Evolutionary conservation across 2,329 filamentous ascomycete genomes (phyloP).

Genomic region (Ascochyta fabae): DNA sequence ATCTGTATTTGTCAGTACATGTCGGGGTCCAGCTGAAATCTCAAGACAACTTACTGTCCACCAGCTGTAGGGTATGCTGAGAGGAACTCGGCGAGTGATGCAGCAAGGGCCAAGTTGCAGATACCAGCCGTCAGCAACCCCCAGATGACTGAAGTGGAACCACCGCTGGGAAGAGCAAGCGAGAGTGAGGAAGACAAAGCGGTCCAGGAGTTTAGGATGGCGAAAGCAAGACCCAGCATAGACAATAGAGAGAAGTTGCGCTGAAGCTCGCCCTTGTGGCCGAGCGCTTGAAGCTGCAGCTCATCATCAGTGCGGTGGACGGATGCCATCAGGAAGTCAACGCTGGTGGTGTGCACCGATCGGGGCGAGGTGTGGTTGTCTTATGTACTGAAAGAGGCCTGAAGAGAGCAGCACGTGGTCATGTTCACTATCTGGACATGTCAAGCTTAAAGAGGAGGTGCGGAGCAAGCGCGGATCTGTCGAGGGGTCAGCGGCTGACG

Average conservation of each 20-base stretch:
- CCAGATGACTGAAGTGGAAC: slow-evolving; percentile 75
- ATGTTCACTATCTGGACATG: neutral
- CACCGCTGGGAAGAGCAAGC: slow-evolving; percentile 72
- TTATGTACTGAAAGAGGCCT: neutral
- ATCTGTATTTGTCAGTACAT: slow-evolving; percentile 55
- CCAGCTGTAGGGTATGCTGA: slow-evolving; percentile 65
- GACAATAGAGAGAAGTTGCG: slow-evolving; percentile 65
- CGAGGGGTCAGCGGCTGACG: slow-evolving; percentile 9
- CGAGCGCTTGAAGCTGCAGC: slow-evolving; percentile 52
- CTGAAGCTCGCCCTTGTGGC: slow-evolving; percentile 64
- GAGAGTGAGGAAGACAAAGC: slow-evolving; percentile 65
- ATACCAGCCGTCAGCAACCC: slow-evolving; percentile 62
- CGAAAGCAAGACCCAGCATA: slow-evolving; percentile 68
- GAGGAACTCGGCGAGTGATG: slow-evolving; percentile 73
- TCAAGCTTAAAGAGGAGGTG: slow-evolving; percentile 5
- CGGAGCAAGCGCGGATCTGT: neutral
- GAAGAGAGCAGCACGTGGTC: neutral
- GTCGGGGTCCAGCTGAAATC: neutral
- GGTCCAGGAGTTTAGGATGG: slow-evolving; percentile 69
- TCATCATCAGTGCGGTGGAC: slow-evolving; percentile 39
- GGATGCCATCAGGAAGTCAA: slow-evolving; percentile 28
- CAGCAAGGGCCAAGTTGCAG: slow-evolving; percentile 73
- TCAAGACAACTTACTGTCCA: slow-evolving; percentile 32
- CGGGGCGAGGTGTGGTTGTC: neutral
- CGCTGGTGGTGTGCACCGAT: neutral